Percentiles rank a stretch among this genome's conserved stretches.
These are phyloP conservation scores for Thelonectria blattea DNA, from an alignment of 2,329 filamentous ascomycete genomes.

Conservation along the genomic window DNA sequence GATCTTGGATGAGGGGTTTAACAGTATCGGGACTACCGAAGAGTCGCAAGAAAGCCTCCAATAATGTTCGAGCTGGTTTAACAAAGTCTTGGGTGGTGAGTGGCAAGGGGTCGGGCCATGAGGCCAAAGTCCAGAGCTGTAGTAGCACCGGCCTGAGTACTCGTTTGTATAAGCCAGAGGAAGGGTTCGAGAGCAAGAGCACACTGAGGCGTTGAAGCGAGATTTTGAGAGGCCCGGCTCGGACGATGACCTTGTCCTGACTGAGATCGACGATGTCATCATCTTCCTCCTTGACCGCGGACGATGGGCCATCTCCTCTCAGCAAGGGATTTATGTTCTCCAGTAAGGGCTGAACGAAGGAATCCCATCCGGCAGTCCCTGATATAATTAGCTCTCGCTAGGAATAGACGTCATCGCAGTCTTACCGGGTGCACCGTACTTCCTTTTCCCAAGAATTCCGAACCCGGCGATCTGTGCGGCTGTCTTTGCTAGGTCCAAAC, in stretches of 20 bases:
- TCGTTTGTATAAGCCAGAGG: conserved; percentile 68
- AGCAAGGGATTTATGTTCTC: conserved; percentile 55
- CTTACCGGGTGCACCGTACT: conserved; percentile 66
- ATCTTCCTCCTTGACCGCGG: conserved; percentile 35
- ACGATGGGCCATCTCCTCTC: conserved; percentile 3
- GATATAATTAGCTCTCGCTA: conserved; percentile 1
- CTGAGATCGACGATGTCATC: conserved; percentile 55
- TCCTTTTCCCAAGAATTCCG: conserved; percentile 69
- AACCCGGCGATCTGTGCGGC: conserved; percentile 53
- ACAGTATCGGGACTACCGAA: conserved; percentile 59
- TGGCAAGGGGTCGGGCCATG: conserved; percentile 50
- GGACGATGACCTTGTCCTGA: conserved; percentile 52
- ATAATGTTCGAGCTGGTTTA: conserved; percentile 54
- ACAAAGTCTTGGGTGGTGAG: conserved; percentile 48
- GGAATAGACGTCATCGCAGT: not conserved
- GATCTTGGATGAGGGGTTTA: conserved; percentile 55
- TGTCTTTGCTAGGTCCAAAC: conserved; percentile 44
- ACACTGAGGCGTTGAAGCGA: conserved; percentile 62
- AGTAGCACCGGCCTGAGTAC: conserved; percentile 64
- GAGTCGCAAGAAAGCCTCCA: conserved; percentile 64
- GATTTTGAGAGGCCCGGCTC: conserved; percentile 52
- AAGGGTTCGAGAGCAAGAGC: conserved; percentile 68
- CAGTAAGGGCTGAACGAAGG: conserved; percentile 65
- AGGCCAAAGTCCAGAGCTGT: conserved; percentile 68
- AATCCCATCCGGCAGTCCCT: conserved; percentile 66